Evolutionary conservation across 2,329 filamentous ascomycete species (phyloP), one percentile per base, ranked within the genome.

Genomic region (Stemphylium vesicarium): DNA sequence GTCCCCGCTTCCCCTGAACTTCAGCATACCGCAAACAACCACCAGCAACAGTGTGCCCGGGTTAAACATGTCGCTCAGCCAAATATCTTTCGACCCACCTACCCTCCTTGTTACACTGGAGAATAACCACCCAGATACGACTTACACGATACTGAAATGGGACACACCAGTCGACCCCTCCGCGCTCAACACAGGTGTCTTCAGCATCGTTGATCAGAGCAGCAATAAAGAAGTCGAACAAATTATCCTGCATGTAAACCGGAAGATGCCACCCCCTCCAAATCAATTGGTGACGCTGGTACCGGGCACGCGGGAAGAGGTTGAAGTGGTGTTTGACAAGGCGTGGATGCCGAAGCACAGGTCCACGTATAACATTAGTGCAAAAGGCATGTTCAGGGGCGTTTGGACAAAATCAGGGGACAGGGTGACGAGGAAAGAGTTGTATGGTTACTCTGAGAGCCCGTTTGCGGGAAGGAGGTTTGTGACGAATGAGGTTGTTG

Each of bases 131-230:
- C 67, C 70, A 1, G 57, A 65, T 8, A 68, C 68, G 2, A 60
- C 73, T 1, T 71, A 75, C 51, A 76, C 77, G 0, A 45, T 79
- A 7, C 62, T 76, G 20, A 73, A 68, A 58, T 79, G 77, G 77
- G 69, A 73, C 41, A 76, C 76, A 1, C 77, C 77, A 4, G 62
- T 79, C 37, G 77, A 79, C 51, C 55, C 67, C 2, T 62, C 70
- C 32, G 75, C 75, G 9, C 50, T 74, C 15, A 74, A 75, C 16
- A 71, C 75, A 3, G 76, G 76, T 13, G 66, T 78, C 4, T 74
- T 79, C 55, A 69, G 56, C 12, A 62, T 78, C 20, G 53, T 57
- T 5, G 59, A 76, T 42, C 59, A 53, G 13, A 61, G 62, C 0
- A 69, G 65, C 4, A 70, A 67, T 0, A 51, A 70, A 4, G 63